Evolutionary conservation across 2,329 filamentous ascomycete species (phyloP).

Genomic region (Epichloe amarillans): DNA sequence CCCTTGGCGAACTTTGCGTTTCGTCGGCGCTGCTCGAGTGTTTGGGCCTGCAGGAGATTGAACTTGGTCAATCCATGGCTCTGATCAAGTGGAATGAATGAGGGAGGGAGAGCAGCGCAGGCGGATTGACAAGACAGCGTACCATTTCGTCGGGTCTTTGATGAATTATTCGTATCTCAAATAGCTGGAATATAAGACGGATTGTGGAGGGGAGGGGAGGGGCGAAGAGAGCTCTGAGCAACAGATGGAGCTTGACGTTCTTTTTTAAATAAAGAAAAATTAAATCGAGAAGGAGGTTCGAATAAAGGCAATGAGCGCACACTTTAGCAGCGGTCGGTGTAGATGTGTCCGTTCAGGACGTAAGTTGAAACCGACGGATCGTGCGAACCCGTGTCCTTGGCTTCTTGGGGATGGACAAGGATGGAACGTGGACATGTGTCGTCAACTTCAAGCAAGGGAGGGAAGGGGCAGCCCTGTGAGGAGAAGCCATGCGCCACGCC

Average conservation of each 20-base stretch:
- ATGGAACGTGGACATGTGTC: slow-evolving; percentile 17
- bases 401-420: neutral
- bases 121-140: neutral
- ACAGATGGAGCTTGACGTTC: neutral
- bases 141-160: neutral
- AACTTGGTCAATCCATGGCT: neutral
- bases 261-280: neutral
- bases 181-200: neutral
- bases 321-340: neutral
- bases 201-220: neutral
- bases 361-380: neutral
- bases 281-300: neutral
- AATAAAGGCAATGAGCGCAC: neutral
- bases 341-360: neutral
- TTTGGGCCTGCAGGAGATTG: slow-evolving; percentile 52
- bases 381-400: slow-evolving; percentile 1
- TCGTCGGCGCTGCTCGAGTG: slow-evolving; percentile 66
- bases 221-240: neutral
- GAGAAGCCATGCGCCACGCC: neutral
- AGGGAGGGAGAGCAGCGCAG: too few relatives aligned
- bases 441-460: slow-evolving; percentile 9
- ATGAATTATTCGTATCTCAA: neutral
- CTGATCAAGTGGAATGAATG: neutral
- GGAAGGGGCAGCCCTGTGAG: neutral
- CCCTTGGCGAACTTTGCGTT: slow-evolving; percentile 68